Evolutionary conservation across 257 asterid genomes (phyloP), one percentile per base, ranked within the genome.

Genomic region (Buddleja alternifolia): DNA sequence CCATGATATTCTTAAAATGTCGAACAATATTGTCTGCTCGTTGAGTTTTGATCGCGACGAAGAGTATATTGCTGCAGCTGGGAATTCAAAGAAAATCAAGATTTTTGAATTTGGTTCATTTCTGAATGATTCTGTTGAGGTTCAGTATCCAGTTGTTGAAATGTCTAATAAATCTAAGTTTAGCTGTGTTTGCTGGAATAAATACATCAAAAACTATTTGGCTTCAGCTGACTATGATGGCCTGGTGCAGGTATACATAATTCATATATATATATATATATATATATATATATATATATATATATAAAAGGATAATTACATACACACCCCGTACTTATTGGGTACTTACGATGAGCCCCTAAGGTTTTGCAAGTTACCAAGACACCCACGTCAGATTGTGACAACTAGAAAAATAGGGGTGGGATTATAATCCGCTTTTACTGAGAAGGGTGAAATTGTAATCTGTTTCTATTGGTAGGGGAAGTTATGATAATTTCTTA

Each of bases 101-200:
- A 59, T 84, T 37, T 86, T 80, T 20, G 88, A 82, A 56, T 42
- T 75, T 21, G 58, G 41, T 51, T 56, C 86, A n/a, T 82, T 86
- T 45, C 34, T 80, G 57, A 54, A 78, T 67, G 83, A 75, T 25
- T 20, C 61, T n/a, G 76, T 66, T n/a, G 88, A 84, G 63, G 70
- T 82, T 60, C 90, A 84, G 23, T 86, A 84, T 74, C 93, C 90
- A 9, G 69, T 76, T 41, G 62, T 78, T 60, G 90, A 86, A 69
- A 72, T 86, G 82, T 60, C 78, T 3, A 80, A 75, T 48, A 45
- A 63, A 17, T 80, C 90, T 1, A 82, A 72, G 79, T 52, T 86
- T 17, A 86, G 85, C 54, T 82, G 86, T 23, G 51, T 84, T 50
- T 75, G 86, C 77, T 86, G 93, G 93, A 86, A 86, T 73, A 67